phyloP scores from a whole-genome alignment of 768 basidiomycete species.

The Suillus tomentosus region DNA sequence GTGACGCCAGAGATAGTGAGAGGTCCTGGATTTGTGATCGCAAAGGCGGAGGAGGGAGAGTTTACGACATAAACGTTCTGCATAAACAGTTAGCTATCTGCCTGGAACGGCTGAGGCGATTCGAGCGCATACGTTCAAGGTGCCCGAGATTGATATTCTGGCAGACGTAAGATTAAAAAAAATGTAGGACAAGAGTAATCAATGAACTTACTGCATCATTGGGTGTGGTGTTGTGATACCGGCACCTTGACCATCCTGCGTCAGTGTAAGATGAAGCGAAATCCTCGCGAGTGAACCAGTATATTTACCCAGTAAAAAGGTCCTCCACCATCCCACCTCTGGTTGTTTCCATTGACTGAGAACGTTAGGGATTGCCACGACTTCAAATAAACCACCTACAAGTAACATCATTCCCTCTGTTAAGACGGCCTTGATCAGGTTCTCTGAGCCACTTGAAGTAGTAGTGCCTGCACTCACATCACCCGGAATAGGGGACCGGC shows the following conservation, averaged over 20 bases:
- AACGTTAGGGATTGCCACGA: not conserved
- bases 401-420: slow-evolving; percentile 48
- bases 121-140: slow-evolving; percentile 31
- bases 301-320: slow-evolving; percentile 43
- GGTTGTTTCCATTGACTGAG: slow-evolving; percentile 42
- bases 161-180: not conserved
- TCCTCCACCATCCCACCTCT: slow-evolving; percentile 45
- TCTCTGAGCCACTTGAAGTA: not conserved
- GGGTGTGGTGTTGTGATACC: slow-evolving; percentile 31
- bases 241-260: slow-evolving; percentile 30
- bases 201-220: slow-evolving; percentile 40
- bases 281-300: not conserved
- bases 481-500: slow-evolving; percentile 55
- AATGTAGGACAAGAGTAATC: not conserved
- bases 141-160: slow-evolving; percentile 45
- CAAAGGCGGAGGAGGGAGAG: slow-evolving; percentile 38
- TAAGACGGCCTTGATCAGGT: not conserved
- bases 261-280: not conserved
- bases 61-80: slow-evolving; percentile 42
- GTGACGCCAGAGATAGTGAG: slow-evolving; percentile 47
- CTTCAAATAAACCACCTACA: slow-evolving; percentile 36
- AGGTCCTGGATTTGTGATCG: slow-evolving; percentile 30
- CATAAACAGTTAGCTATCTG: not conserved
- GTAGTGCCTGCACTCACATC: slow-evolving; percentile 35
- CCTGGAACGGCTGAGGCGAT: not conserved